Percentiles rank a stretch among this genome's conserved stretches.
Evolutionary conservation across 345 rosid genomes (phyloP).

Genomic region (Eucalyptus sideroxylon): DNA sequence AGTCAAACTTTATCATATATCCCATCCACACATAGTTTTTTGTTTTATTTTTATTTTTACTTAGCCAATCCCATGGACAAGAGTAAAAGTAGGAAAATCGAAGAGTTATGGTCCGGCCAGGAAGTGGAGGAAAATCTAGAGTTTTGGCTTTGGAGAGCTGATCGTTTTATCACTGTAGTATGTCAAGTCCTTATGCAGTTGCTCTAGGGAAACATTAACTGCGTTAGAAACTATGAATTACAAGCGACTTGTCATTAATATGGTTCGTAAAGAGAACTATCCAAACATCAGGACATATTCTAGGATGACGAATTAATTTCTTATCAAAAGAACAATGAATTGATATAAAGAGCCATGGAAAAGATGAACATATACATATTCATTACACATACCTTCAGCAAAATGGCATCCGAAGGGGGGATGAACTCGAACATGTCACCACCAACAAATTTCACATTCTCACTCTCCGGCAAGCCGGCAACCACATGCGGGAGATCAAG

Average conservation of each 20-base stretch:
- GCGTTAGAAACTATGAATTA: not conserved
- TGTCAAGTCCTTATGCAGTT: not conserved
- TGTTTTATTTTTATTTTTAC: not conserved
- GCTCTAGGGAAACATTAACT: not conserved
- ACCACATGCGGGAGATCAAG: conserved; percentile 31
- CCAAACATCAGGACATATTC: not conserved
- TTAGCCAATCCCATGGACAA: not conserved
- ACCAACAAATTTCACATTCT: conserved; percentile 17
- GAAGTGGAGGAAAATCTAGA: not conserved
- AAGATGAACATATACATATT: not conserved
- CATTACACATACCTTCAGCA: conserved; percentile 17
- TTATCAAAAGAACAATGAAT: not conserved
- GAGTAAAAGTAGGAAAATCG: not conserved
- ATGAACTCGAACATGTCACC: conserved; percentile 31
- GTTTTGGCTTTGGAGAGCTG: not conserved
- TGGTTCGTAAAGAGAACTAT: not conserved
- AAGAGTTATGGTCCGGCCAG: not conserved
- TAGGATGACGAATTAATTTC: not conserved
- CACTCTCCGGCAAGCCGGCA: not conserved
- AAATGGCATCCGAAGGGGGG: conserved; percentile 25
- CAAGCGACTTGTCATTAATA: not conserved
- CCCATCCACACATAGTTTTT: not conserved
- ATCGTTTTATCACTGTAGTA: not conserved
- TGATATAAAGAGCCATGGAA: not conserved
- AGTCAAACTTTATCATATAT: not conserved